Percentiles rank a stretch among this genome's conserved stretches.
These are phyloP conservation scores for Metschnikowia chrysomelidarum DNA, from an alignment of 805 yeast genomes.

Conservation along the genomic window DNA sequence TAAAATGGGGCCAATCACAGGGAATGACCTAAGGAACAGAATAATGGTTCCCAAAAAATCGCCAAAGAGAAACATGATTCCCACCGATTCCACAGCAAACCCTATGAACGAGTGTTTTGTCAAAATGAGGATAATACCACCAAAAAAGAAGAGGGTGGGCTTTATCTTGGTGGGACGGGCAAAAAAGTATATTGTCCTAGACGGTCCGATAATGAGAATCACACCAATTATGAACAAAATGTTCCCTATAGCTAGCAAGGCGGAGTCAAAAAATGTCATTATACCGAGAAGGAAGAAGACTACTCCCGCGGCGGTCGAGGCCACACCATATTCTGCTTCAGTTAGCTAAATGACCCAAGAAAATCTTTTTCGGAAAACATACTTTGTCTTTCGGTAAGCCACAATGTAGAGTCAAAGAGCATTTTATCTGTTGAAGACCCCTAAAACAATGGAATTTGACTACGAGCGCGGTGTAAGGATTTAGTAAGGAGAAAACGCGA, in stretches of 20 bases:
- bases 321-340: slow-evolving; percentile 78
- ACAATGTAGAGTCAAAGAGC: slow-evolving; percentile 35
- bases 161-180: slow-evolving; percentile 83
- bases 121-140: slow-evolving; percentile 76
- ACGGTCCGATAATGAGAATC: slow-evolving; percentile 81
- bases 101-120: slow-evolving; percentile 79
- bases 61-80: slow-evolving; percentile 84
- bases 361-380: slow-evolving; percentile 28
- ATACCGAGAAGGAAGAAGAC: slow-evolving; percentile 79
- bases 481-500: not conserved
- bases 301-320: slow-evolving; percentile 83
- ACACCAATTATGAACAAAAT: slow-evolving; percentile 78
- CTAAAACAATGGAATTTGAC: not conserved
- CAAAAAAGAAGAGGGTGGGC: slow-evolving; percentile 75
- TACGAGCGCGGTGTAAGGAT: slow-evolving; percentile 12
- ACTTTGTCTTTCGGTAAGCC: slow-evolving; percentile 79
- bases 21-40: slow-evolving; percentile 82
- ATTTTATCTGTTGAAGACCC: slow-evolving; percentile 5
- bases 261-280: slow-evolving; percentile 82
- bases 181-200: slow-evolving; percentile 78
- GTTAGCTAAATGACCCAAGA: slow-evolving; percentile 18
- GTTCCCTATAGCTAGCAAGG: slow-evolving; percentile 87
- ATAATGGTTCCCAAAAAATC: slow-evolving; percentile 90
- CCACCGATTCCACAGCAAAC: slow-evolving; percentile 78
- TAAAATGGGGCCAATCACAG: slow-evolving; percentile 81